Base-by-base conservation (phyloP, 495 filamentous ascomycete species). In the Chlorociboria aeruginascens region DNA sequence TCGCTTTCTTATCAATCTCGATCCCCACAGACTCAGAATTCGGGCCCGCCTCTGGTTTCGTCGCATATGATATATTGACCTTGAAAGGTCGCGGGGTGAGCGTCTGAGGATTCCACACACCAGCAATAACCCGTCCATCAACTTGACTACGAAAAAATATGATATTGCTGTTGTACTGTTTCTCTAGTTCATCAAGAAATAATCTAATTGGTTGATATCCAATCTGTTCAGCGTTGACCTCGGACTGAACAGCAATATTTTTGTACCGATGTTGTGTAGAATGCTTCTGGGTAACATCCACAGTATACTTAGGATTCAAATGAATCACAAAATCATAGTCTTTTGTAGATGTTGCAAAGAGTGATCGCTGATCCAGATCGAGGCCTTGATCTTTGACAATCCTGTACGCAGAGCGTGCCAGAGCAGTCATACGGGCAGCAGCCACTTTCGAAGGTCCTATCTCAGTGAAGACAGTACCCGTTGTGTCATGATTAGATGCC, bases 291-390 rank as follows among this genome's bases (percentile, higher is more conserved):
- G 49, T 39, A 28, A 43, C 56, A 51, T 66, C 41, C 56, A 61
- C 31, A 45, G 60, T 56, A 40, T 64, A 67, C 50, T 73, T 79
- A 6, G 68, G 49, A 7, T 77, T 72, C 8, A 97, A 65, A 56
- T 83, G 73, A 29, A 97, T 66, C 32, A 95, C 63, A 56, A 96
- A 87, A 58, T 97, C 86, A 60, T 87, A 97, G 29, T 93, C 88
- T 8, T 65, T 64, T 11, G 83, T 67, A 0, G 79, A 70, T 3
- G 80, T 69, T 10, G 70, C 67, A 63, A 97, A 97, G 1, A 98
- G 67, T 4, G 67, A 64, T 25, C 72, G 66, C 8, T 65, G 58
- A 46, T 85, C 73, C 16, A 87, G 62, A n/a, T 70, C 63, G 3
- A 73, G 45, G 7, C 68, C 73, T 40, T 81, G 60, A 14, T 77